Evolutionary conservation across 441 rosid genomes (phyloP), one percentile per base, ranked within the genome.

Genomic region (Populus hybrid): DNA sequence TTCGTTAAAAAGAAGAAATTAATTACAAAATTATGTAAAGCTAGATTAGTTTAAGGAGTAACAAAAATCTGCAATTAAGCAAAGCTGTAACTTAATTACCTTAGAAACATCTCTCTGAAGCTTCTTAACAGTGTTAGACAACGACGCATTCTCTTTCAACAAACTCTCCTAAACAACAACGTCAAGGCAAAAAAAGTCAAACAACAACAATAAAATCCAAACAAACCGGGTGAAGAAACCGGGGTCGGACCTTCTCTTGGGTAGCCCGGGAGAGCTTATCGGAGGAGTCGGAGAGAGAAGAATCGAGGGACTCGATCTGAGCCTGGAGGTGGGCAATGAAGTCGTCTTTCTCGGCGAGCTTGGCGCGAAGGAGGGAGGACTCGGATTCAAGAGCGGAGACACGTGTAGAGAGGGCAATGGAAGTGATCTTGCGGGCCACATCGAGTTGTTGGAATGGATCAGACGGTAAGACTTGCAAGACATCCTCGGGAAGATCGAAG

Each of bases 351-450:
- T 86, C 92, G 81, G 89, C 83, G 81, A 95, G 87, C 28, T 76
- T 69, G 74, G 82, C 79, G 2, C 84, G 90, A 72, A 93, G 87
- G 38, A 82, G 83, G 68, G 92, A 87, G 28, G 90, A 84, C 83
- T 93, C 95, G 8, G 92, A 82, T 85, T 95, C 98, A 68, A 95
- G 98, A 8, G 88, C 73, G 6, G 92, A 90, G 84, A 93, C 91
- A 74, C 98, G 98, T 42, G 95, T 84, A 30, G 95, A 83, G 79
- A 95, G 91, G 14, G 98, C 98, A 77, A 93, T 82, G 80, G 98
- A 95, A 23, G 98, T 95, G 93, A 93, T 95, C 66, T 93, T 95
- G 57, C 98, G 97, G 50, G 97, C 98, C 79, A 95, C 93, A 82
- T 93, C 98, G 16, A 95, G 94, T 76, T 91, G 98, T 23, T 91